Percentiles rank a stretch among this genome's conserved stretches.
Evolutionary conservation across 495 filamentous ascomycete species (phyloP).

Genomic region (Daldinia grandis): DNA sequence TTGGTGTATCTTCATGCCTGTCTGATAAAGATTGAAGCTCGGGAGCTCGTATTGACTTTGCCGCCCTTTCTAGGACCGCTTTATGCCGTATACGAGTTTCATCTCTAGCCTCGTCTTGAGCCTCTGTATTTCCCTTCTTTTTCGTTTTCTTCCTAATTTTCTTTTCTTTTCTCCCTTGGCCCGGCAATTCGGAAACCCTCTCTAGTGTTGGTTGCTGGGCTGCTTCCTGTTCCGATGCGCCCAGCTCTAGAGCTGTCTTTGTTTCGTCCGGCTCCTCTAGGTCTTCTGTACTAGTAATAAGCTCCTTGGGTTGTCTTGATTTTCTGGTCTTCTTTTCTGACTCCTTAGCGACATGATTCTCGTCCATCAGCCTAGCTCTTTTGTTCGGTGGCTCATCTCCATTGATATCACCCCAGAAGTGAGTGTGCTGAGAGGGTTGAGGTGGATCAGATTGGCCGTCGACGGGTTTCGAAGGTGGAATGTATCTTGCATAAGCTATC

Average conservation of each 20-base stretch:
- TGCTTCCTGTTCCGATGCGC: neutral
- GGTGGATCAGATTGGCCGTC: conserved; percentile 22
- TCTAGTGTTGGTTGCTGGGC: neutral
- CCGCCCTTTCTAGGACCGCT: conserved; percentile 57
- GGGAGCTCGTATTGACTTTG: conserved; percentile 55
- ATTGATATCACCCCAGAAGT: conserved; percentile 31
- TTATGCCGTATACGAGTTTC: conserved; percentile 51
- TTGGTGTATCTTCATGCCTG: conserved; percentile 41
- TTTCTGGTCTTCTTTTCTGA: conserved; percentile 39
- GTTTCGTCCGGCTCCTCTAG: conserved; percentile 1
- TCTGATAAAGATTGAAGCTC: conserved; percentile 33
- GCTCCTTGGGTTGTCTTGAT: conserved; percentile 26
- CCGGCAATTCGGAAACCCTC: conserved; percentile 7
- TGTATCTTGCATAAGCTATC: conserved; percentile 55
- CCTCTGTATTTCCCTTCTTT: conserved; percentile 46
- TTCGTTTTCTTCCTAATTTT: conserved; percentile 53
- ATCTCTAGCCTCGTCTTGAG: conserved; percentile 23
- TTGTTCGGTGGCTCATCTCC: conserved; percentile 33
- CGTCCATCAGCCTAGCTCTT: conserved; percentile 35
- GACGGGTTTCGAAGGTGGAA: conserved; percentile 41
- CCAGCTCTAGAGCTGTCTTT: neutral
- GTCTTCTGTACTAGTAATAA: neutral
- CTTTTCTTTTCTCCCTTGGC: conserved; percentile 42
- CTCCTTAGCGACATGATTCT: conserved; percentile 5
- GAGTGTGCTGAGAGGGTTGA: conserved; percentile 34